Evolutionary conservation across 805 yeast species (phyloP).

Genomic region (Isabelozyma heimii): DNA sequence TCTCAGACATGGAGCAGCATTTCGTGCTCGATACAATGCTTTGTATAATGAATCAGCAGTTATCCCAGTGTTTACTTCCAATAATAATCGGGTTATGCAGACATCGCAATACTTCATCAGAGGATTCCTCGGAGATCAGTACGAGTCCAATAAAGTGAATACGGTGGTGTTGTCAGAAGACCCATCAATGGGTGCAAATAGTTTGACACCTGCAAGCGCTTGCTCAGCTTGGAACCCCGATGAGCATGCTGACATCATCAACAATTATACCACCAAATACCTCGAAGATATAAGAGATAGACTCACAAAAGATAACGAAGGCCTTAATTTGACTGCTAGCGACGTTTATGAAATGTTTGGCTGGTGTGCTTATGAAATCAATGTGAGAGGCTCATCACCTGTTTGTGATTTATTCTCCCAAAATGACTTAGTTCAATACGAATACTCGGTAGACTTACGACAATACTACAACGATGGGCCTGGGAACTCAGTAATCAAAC

Average conservation of each 20-base stretch:
- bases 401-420: conserved; percentile 21
- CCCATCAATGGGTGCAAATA: conserved; percentile 19
- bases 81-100: conserved; percentile 17
- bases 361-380: conserved; percentile 23
- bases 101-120: conserved; percentile 19
- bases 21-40: conserved; percentile 16
- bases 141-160: conserved; percentile 17
- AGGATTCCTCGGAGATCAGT: conserved; percentile 21
- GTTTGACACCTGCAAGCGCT: conserved; percentile 25
- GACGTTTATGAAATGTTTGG: conserved; percentile 15
- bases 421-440: conserved; percentile 19
- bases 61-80: conserved; percentile 19
- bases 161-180: conserved; percentile 18
- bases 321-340: conserved; percentile 23
- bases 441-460: conserved; percentile 14
- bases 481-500: conserved; percentile 11
- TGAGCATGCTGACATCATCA: conserved; percentile 10
- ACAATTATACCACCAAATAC: conserved; percentile 32
- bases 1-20: conserved; percentile 18
- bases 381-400: conserved; percentile 19
- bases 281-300: conserved; percentile 32
- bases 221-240: conserved; percentile 15
- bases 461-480: conserved; percentile 20
- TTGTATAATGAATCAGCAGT: conserved; percentile 11
- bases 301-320: conserved; percentile 19